Conservation (phyloP, 768 basidiomycete genomes). For the Mycena maculata region DNA sequence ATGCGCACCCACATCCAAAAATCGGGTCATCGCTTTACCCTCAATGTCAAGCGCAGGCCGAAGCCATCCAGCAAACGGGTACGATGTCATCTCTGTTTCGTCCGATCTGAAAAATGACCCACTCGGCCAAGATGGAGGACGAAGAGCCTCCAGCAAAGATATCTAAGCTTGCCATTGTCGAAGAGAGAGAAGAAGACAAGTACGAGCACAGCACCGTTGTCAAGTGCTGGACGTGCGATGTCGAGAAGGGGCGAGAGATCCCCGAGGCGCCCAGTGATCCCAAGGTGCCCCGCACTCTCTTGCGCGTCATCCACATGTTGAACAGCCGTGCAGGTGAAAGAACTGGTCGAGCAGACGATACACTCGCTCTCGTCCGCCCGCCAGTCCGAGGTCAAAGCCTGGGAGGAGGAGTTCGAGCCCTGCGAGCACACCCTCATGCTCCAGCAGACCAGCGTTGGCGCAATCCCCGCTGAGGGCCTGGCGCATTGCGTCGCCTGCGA, state of each 20-base stretch:
- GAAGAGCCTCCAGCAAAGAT: slow-evolving; percentile 91
- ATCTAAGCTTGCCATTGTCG: slow-evolving; percentile 87
- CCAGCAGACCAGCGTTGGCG: slow-evolving; percentile 55
- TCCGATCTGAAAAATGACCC: neutral
- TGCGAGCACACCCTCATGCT: slow-evolving; percentile 82
- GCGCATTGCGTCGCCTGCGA: slow-evolving; percentile 88
- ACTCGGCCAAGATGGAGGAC: slow-evolving; percentile 66
- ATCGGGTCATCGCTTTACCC: slow-evolving; percentile 77
- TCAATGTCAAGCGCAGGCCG: slow-evolving; percentile 82
- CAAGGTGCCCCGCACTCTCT: slow-evolving; percentile 42
- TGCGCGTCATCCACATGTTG: neutral
- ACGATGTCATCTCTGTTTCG: slow-evolving; percentile 46
- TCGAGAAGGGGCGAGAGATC: slow-evolving; percentile 58
- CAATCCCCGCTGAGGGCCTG: slow-evolving; percentile 70
- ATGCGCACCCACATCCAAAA: slow-evolving; percentile 77
- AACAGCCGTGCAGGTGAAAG: slow-evolving; percentile 55
- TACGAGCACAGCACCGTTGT: slow-evolving; percentile 76
- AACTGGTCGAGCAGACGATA: slow-evolving; percentile 77
- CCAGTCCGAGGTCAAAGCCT: slow-evolving; percentile 94
- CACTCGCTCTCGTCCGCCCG: slow-evolving; percentile 87
- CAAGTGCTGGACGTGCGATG: slow-evolving; percentile 83
- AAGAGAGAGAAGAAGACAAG: slow-evolving; percentile 90
- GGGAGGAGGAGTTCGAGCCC: slow-evolving; percentile 93
- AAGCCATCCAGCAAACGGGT: slow-evolving; percentile 77
- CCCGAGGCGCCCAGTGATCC: slow-evolving; percentile 50